Conservation (phyloP, 306 rosid genomes). For the Cicer arietinum region DNA sequence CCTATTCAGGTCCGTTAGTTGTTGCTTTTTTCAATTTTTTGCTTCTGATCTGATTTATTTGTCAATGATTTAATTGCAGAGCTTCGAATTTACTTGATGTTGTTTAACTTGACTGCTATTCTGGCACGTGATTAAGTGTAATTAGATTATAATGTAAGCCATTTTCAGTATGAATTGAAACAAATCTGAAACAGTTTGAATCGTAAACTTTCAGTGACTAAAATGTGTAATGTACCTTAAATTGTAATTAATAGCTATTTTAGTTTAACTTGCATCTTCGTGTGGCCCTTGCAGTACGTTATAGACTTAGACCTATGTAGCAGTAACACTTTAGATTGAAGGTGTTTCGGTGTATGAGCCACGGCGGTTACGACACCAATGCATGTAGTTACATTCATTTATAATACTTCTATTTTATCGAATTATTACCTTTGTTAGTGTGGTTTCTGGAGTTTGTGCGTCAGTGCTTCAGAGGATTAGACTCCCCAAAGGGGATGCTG, state of each 20-base stretch:
- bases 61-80: conserved; percentile 2
- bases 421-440: too few species aligned
- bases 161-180: neutral
- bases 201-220: neutral
- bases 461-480: too few species aligned
- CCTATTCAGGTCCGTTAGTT: conserved; percentile 76
- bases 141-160: neutral
- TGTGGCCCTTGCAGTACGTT: neutral
- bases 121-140: neutral
- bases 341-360: too few species aligned
- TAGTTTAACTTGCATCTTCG: neutral
- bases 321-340: too few species aligned
- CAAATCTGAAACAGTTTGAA: conserved; percentile 8
- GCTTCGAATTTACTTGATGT: neutral
- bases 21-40: neutral
- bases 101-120: neutral
- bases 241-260: neutral
- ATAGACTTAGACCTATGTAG: neutral
- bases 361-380: too few species aligned
- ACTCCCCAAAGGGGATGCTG: neutral
- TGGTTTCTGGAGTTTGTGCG: too few species aligned
- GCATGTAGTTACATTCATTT: too few species aligned
- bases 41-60: conserved; percentile 29
- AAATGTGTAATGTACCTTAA: neutral
- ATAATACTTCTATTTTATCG: too few species aligned